A percentile compares a stretch with the other conserved stretches of the same genome.
Evolutionary conservation across 768 basidiomycete genomes (phyloP).

Genomic region (Lepiota venenata): DNA sequence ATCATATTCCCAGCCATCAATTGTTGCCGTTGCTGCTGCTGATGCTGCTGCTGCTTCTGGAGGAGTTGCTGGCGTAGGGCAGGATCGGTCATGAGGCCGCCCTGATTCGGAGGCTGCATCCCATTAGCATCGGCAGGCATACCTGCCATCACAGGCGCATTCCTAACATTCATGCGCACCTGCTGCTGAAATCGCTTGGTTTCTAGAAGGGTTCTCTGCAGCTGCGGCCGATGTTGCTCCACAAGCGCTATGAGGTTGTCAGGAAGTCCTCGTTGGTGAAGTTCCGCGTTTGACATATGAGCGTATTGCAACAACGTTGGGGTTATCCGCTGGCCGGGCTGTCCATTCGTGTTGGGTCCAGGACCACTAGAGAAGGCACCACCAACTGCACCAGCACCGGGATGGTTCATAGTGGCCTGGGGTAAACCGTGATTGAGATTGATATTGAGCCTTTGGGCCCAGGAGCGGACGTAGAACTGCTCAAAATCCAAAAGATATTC

Average conservation of each 20-base stretch:
- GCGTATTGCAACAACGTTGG: conserved; percentile 36
- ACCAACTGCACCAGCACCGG: not conserved
- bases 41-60: conserved; percentile 13
- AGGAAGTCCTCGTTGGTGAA: conserved; percentile 47
- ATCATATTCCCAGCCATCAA: conserved; percentile 3
- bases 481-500: conserved; percentile 59
- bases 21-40: conserved; percentile 14
- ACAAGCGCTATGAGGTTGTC: conserved; percentile 53
- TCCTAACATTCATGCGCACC: conserved; percentile 19
- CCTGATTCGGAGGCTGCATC: conserved; percentile 8
- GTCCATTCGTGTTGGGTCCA: not conserved
- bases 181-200: conserved; percentile 32
- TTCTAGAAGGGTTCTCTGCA: conserved; percentile 39
- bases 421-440: not conserved
- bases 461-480: conserved; percentile 42
- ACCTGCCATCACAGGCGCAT: conserved; percentile 12
- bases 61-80: conserved; percentile 10
- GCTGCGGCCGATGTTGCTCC: conserved; percentile 47
- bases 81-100: conserved; percentile 9
- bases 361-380: not conserved
- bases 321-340: not conserved
- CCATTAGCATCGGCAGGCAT: conserved; percentile 12
- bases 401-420: not conserved
- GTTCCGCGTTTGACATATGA: conserved; percentile 41
- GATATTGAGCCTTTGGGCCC: conserved; percentile 16